Evolutionary conservation across 208 protist genomes (phyloP), one percentile per base, ranked within the genome.

Genomic region (Acanthamoeba healyi): DNA sequence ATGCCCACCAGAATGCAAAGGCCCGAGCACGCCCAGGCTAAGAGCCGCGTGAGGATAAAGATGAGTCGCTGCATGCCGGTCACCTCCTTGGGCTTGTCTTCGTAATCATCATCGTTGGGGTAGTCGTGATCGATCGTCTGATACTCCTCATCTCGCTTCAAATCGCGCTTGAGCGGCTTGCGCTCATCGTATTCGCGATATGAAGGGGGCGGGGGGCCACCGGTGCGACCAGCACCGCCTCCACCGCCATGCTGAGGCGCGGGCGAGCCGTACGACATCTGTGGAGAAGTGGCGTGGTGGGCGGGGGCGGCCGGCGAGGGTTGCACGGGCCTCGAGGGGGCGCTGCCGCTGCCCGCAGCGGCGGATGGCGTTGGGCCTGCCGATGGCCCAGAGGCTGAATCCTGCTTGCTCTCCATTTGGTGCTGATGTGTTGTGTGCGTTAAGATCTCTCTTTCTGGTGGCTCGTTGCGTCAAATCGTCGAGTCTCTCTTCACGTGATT

Each of bases 61-160:
- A 72, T 51, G 34, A 91, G 9, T 14, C 58, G 51, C 22, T 91
- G 84, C 51, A 91, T 70, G 1, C 56, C 54, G 40, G 51, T 91
- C 34, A 91, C 26, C 32, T 67, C 51, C 56, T 91, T 63, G 19
- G 58, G 14, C 26, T 63, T 34, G 19, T 91, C 84, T 4, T 67
- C 44, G 19, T 88, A 32, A 19, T 88, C 79, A 15, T 88, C 42
- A 42, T 65, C 51, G n/a, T 54, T 91, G 12, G 51, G 51, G 58
- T 91, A 88, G 46, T 72, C 84, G 29, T 42, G 51, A 24, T 36
- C 54, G 5, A 63, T 72, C 9, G 51, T 24, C 32, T 84, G 74
- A 24, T 84, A 84, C 84, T 91, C 84, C 34, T 91, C 84, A 9
- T 91, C 84, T 44, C 84, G 51, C 42, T 26, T 91, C 22, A 67